These are phyloP conservation scores for Acanthamoeba triangularis DNA, from an alignment of 208 protist species.

Conservation along the genomic window DNA sequence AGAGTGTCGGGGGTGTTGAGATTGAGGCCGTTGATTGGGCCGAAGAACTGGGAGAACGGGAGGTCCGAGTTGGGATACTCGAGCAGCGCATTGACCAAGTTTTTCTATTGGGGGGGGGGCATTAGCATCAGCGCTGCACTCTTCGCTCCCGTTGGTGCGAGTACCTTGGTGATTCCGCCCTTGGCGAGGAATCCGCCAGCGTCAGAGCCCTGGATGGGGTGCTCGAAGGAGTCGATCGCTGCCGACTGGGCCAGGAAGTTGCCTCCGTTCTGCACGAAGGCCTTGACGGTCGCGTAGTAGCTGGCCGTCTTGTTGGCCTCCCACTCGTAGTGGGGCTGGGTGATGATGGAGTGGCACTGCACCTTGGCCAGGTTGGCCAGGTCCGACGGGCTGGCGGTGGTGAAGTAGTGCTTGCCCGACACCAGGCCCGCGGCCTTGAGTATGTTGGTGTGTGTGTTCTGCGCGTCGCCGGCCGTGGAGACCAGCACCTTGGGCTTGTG, in stretches of 20 bases:
- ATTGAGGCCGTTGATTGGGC: not conserved
- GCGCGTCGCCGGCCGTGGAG: not conserved
- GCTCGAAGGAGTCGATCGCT: conserved; percentile 15
- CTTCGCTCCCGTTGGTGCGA: no score
- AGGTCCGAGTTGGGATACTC: not conserved
- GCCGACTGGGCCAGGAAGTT: conserved; percentile 21
- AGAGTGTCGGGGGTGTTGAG: not conserved
- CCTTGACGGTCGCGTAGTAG: conserved; percentile 9
- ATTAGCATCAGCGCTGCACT: no score
- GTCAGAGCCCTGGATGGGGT: not conserved
- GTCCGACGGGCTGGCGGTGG: not conserved
- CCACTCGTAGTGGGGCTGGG: conserved; percentile 35
- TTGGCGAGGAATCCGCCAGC: not conserved
- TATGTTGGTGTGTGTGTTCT: not conserved
- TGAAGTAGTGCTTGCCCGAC: not conserved
- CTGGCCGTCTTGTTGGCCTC: not conserved
- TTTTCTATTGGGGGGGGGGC: not conserved
- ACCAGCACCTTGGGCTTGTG: conserved; percentile 30
- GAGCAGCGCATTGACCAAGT: not conserved
- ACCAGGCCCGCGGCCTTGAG: not conserved
- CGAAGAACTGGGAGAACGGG: conserved; percentile 5
- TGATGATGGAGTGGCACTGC: conserved; percentile 15
- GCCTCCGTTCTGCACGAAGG: not conserved
- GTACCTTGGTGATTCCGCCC: not conserved
- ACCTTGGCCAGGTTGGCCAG: not conserved